Evolutionary conservation across 148 eudicot species (phyloP), one percentile per base, ranked within the genome.

Genomic region (Fallopia convolvulus): DNA sequence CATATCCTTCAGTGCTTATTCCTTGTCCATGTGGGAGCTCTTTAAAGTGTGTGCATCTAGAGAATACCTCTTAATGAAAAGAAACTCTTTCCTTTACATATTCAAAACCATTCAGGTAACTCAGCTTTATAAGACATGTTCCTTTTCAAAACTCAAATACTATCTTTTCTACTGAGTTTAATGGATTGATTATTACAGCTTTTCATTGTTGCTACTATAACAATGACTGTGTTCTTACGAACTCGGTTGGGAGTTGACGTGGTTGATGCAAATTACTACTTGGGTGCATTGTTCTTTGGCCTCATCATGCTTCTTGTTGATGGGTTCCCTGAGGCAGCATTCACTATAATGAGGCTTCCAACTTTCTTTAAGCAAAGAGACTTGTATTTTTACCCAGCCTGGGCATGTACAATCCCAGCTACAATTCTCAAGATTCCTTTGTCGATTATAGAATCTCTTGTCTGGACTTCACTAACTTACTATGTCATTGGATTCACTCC

Each of bases 331-430:
- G 94, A 93, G 83, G 76, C 87, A 47, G 41, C 88, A 32, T 81
- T 93, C 89, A 92, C 93, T 44, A 75, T 90, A 78, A 83, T 79
- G 77, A 90, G 93, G 76, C 94, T 91, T 79, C 82, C 86, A 41
- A 81, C 85, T 58, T 91, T 91, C 85, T 91, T 87, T 83, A 93
- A 91, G 82, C 97, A 93, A 77, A 89, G 97, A 80, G 97, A 91
- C 36, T 81, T 92, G 82, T 81, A 77, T 76, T 89, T 90, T 60
- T 93, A 88, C 63, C 98, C 98, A 21, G 89, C 94, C 20, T 93
- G 98, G 97, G 90, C 98, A 8, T 92, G 89, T 80, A 89, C 97
- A 58, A 87, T 93, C 56, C 91, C 98, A 30, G 87, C 91, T 30
- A 76, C 85, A 58, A 83, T 91, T 78, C 79, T 90, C 44, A 93